Evolutionary conservation across 495 filamentous ascomycete genomes (phyloP), one percentile per base, ranked within the genome.

Genomic region (Bombardia bombarda): DNA sequence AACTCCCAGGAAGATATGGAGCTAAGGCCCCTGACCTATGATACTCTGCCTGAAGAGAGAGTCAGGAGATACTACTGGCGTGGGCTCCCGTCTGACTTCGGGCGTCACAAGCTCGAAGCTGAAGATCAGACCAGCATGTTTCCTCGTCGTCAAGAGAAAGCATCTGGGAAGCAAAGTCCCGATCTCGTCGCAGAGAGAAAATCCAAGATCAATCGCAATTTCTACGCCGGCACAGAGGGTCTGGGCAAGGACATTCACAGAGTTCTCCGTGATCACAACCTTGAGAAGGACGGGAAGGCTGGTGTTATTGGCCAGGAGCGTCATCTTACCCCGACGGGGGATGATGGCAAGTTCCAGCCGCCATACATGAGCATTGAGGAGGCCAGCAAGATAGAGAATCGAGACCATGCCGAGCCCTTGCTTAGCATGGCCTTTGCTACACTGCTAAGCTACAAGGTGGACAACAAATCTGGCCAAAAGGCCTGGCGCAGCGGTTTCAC

Each of bases 381-480:
- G 16, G 59, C 60, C 14, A 50, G 58, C n/a, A 33, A 32, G 1
- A 67, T 62, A 42, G 47, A 59, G 2, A 43, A 51, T 1, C 43
- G 28, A 2, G 57, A 65, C 31, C 56, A 62, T 36, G 56, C 58
- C 1, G 48, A 52, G 13, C 63, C 65, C 9, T 38, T 72, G n/a
- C 31, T 75, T 1, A 58, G 53, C n/a, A 55, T 67, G 52, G 37
- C 50, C 0, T 66, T 65, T 32, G 59, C 57, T 30, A 57, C 60
- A 2, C 36, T 73, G 12, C 39, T 63, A 31, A 49, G 59, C 14
- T 37, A 45, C 12, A 36, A 33, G 13, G 14, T 41, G 41, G 25
- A 42, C 7, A 37, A 25, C 1, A 7, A 12, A 7, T 37, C 38
- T 10, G 18, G 12, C 8, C 10, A 34, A 21, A 42, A 42, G 8